Evolutionary conservation across 169 alveolate genomes (phyloP).

Genomic region (Besnoitia besnoiti): DNA sequence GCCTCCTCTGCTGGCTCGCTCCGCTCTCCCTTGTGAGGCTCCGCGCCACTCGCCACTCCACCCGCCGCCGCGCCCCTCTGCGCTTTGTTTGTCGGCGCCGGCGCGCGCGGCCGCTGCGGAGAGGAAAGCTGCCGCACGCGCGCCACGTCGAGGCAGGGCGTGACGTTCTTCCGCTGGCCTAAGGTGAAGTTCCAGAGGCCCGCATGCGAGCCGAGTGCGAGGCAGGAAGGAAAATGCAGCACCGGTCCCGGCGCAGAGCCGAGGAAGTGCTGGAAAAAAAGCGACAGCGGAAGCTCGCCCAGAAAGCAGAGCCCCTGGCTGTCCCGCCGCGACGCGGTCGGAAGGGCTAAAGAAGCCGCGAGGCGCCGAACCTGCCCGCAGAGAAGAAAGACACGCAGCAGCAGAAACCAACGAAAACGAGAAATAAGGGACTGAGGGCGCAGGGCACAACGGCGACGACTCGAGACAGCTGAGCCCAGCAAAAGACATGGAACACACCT

Average conservation of each 20-base stretch:
- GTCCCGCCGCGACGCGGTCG: conserved; percentile 75
- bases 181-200: conserved; percentile 79
- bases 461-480: too few relatives aligned
- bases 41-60: too few relatives aligned
- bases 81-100: neutral
- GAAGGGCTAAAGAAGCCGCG: conserved; percentile 69
- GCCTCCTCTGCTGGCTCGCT: too few relatives aligned
- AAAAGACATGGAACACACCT: too few relatives aligned
- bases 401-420: neutral
- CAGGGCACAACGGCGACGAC: neutral
- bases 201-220: conserved; percentile 74
- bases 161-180: conserved; percentile 79
- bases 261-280: conserved; percentile 65
- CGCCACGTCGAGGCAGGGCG: conserved; percentile 61
- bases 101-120: neutral
- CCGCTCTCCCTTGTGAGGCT: too few relatives aligned
- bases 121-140: neutral
- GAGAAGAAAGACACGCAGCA: neutral
- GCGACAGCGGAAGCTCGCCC: conserved; percentile 72
- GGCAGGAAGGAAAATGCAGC: conserved; percentile 69
- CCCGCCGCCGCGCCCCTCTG: neutral
- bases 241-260: conserved; percentile 78
- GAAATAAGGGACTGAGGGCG: neutral
- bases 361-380: conserved; percentile 73
- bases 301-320: conserved; percentile 80